Percentiles rank a stretch among this genome's conserved stretches.
phyloP scores from a whole-genome alignment of 2,329 filamentous ascomycete species.

The Pestalotiopsis sp. region DNA sequence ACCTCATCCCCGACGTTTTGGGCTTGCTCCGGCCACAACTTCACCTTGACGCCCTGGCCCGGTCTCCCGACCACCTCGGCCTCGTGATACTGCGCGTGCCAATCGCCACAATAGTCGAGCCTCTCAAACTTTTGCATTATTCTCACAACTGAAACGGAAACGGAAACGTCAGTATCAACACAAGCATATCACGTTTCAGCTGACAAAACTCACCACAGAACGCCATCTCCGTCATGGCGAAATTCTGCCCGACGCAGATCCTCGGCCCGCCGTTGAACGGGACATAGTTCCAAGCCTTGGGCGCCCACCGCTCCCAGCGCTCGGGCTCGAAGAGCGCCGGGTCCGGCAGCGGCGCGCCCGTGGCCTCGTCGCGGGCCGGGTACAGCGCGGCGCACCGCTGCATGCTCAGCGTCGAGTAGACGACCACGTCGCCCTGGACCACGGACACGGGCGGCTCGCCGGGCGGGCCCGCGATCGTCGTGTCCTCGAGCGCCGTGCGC shows the following conservation, averaged over 20 bases:
- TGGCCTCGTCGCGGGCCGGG: conserved; percentile 38
- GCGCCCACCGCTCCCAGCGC: conserved; percentile 53
- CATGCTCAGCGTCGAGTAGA: conserved; percentile 55
- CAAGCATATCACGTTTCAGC: conserved; percentile 19
- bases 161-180: background rate
- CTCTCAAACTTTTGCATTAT: conserved; percentile 63
- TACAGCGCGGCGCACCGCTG: conserved; percentile 53
- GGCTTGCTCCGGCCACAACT: conserved; percentile 34
- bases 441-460: conserved; percentile 43
- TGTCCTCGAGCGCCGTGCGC: conserved; percentile 25
- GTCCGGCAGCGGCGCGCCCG: conserved; percentile 29
- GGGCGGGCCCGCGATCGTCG: conserved; percentile 23
- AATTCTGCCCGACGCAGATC: conserved; percentile 63
- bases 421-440: conserved; percentile 46
- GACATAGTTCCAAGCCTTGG: conserved; percentile 56
- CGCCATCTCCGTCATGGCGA: conserved; percentile 61
- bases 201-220: conserved; percentile 40
- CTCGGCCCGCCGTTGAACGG: conserved; percentile 56
- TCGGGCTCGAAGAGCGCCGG: conserved; percentile 49
- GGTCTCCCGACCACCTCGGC: conserved; percentile 47
- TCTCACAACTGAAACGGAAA: conserved; percentile 38
- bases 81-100: conserved; percentile 45
- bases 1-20: background rate
- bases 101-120: conserved; percentile 51
- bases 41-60: conserved; percentile 43